Percentiles rank a stretch among this genome's conserved stretches.
Evolutionary conservation across 768 basidiomycete species (phyloP).

Genomic region (Chalciporus pseudorubinellus): DNA sequence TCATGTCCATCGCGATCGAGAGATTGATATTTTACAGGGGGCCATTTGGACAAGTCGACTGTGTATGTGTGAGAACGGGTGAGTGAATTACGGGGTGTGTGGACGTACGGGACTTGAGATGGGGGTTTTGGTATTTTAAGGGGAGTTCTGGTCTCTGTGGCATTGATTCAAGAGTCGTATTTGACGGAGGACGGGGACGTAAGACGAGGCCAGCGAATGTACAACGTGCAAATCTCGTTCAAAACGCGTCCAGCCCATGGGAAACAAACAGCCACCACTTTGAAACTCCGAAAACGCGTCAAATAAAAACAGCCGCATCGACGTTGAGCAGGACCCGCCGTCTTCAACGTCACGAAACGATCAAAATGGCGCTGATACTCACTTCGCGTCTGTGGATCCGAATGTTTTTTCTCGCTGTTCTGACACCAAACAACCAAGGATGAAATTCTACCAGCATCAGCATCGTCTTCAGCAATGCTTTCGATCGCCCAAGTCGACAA

Average conservation of each 20-base stretch:
- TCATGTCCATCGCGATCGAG: slow-evolving; percentile 84
- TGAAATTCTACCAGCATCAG: neutral
- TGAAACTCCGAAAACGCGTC: slow-evolving; percentile 32
- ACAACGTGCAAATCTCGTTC: slow-evolving; percentile 29
- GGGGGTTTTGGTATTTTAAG: slow-evolving; percentile 47
- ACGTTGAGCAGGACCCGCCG: neutral
- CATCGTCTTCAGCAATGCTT: slow-evolving; percentile 8
- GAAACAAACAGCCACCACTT: slow-evolving; percentile 32
- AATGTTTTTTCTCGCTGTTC: slow-evolving; percentile 9
- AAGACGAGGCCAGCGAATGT: slow-evolving; percentile 6
- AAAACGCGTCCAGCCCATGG: slow-evolving; percentile 32
- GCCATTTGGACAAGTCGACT: slow-evolving; percentile 49
- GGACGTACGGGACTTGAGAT: slow-evolving; percentile 44
- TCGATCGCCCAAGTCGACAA: slow-evolving; percentile 34
- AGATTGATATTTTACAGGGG: slow-evolving; percentile 88
- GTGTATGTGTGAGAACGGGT: neutral
- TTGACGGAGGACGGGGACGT: slow-evolving; percentile 2
- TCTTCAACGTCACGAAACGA: neutral
- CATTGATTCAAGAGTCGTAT: slow-evolving; percentile 18
- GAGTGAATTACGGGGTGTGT: neutral
- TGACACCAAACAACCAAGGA: neutral
- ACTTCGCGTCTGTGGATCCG: slow-evolving; percentile 22
- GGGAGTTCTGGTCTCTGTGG: slow-evolving; percentile 54
- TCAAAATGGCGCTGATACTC: slow-evolving; percentile 1
- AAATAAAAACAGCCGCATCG: slow-evolving; percentile 1